Conservation (phyloP, 2,329 filamentous ascomycete species). For the Botrytis fabae region DNA sequence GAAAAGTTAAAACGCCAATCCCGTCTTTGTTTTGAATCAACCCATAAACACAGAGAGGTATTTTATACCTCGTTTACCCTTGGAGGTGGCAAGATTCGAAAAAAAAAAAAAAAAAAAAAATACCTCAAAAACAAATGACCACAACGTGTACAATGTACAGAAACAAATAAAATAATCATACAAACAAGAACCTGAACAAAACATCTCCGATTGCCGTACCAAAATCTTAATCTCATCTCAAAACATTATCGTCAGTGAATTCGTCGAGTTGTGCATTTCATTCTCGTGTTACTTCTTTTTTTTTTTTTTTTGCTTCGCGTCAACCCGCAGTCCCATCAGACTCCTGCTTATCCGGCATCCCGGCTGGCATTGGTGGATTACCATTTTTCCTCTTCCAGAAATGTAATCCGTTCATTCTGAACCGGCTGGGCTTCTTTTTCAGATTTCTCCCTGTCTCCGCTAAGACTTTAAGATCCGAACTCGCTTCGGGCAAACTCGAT, state of each 20-base stretch:
- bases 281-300: slow-evolving; percentile 3
- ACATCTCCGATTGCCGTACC: slow-evolving; percentile 17
- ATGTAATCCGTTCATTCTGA: slow-evolving; percentile 54
- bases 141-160: slow-evolving; percentile 23
- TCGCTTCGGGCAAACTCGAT: slow-evolving; percentile 17
- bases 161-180: slow-evolving; percentile 24
- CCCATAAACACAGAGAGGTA: slow-evolving; percentile 25
- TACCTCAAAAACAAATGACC: slow-evolving; percentile 15
- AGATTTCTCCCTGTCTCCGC: slow-evolving; percentile 52
- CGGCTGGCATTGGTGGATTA: slow-evolving; percentile 34
- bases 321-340: slow-evolving; percentile 18
- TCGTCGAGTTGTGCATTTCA: slow-evolving; percentile 15
- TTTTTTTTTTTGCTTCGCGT: slow-evolving; percentile 1
- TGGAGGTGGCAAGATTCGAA: background rate
- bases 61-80: slow-evolving; percentile 13
- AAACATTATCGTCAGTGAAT: slow-evolving; percentile 24
- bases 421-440: slow-evolving; percentile 63
- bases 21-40: slow-evolving; percentile 16
- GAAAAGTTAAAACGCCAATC: slow-evolving; percentile 6
- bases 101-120: background rate
- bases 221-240: slow-evolving; percentile 25
- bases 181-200: slow-evolving; percentile 22
- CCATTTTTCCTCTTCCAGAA: slow-evolving; percentile 41
- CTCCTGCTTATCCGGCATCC: slow-evolving; percentile 15
- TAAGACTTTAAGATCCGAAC: slow-evolving; percentile 41